These are phyloP conservation scores for Hymenochaete sp. DNA, from an alignment of 1,284 basidiomycete genomes.

Conservation along the genomic window DNA sequence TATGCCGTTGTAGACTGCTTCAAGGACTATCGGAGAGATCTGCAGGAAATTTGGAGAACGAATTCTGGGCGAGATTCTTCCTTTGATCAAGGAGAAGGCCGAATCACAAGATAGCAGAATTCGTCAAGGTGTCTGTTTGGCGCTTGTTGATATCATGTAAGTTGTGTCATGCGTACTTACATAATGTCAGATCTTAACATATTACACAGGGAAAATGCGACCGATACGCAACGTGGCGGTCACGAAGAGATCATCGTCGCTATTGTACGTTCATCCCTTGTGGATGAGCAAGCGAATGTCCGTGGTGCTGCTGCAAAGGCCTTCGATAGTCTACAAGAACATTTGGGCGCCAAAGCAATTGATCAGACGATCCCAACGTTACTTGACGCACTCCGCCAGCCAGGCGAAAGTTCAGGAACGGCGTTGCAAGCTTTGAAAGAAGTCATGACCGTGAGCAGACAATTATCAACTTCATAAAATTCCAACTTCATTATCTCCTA, in stretches of 20 bases:
- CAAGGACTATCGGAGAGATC: conserved; percentile 80
- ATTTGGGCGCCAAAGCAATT: conserved; percentile 85
- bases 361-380: conserved; percentile 96
- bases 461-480: neutral
- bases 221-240: conserved; percentile 79
- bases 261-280: conserved; percentile 78
- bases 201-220: conserved; percentile 58
- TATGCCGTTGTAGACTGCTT: conserved; percentile 54
- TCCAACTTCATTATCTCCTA: conserved; percentile 30
- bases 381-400: conserved; percentile 85
- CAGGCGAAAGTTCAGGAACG: conserved; percentile 88
- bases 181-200: neutral
- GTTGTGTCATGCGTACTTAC: conserved; percentile 23
- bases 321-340: conserved; percentile 90
- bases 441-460: conserved; percentile 77
- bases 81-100: conserved; percentile 65
- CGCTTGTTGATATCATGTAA: conserved; percentile 83
- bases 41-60: conserved; percentile 96
- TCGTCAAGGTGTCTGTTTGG: conserved; percentile 84
- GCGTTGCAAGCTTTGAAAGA: conserved; percentile 89
- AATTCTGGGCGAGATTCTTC: conserved; percentile 78
- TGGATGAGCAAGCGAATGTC: conserved; percentile 85
- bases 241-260: conserved; percentile 88
- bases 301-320: conserved; percentile 88
- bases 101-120: conserved; percentile 66